A percentile compares a stretch with the other conserved stretches of the same genome.
Conservation (phyloP, 2,329 filamentous ascomycete species). For the Clarireedia homoeocarpa region DNA sequence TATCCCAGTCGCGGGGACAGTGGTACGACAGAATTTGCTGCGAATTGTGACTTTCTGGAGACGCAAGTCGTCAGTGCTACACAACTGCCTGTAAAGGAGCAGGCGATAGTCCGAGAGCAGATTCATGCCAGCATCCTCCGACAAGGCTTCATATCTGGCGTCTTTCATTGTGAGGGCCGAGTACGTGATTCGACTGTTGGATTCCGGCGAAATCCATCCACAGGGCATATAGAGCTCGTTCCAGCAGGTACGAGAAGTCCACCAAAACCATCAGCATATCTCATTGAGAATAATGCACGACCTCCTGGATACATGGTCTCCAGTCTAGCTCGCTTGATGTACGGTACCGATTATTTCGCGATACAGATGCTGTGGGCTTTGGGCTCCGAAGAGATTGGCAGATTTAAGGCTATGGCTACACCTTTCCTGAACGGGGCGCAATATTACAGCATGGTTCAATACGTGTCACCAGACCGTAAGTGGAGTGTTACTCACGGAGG, state of each 20-base stretch:
- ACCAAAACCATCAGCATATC: neutral
- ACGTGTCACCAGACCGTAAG: neutral
- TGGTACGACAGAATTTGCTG: neutral
- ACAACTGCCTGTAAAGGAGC: neutral
- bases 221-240: neutral
- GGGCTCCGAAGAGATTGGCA: neutral
- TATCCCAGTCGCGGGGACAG: slow-evolving; percentile 30
- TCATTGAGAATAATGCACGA: slow-evolving; percentile 1
- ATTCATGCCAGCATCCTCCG: neutral
- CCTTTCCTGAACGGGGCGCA: neutral
- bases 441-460: neutral
- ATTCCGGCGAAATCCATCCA: neutral
- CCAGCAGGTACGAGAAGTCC: neutral
- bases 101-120: neutral
- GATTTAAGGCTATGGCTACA: neutral
- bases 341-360: slow-evolving; percentile 1
- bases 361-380: neutral
- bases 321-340: neutral
- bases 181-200: neutral
- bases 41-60: neutral
- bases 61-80: neutral
- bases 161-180: slow-evolving; percentile 2
- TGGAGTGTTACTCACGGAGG: neutral
- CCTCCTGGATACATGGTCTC: neutral
- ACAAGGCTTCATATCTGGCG: neutral